A percentile compares a stretch with the other conserved stretches of the same genome.
phyloP scores from a whole-genome alignment of 345 rosid genomes.

The Hevea brasiliensis region DNA sequence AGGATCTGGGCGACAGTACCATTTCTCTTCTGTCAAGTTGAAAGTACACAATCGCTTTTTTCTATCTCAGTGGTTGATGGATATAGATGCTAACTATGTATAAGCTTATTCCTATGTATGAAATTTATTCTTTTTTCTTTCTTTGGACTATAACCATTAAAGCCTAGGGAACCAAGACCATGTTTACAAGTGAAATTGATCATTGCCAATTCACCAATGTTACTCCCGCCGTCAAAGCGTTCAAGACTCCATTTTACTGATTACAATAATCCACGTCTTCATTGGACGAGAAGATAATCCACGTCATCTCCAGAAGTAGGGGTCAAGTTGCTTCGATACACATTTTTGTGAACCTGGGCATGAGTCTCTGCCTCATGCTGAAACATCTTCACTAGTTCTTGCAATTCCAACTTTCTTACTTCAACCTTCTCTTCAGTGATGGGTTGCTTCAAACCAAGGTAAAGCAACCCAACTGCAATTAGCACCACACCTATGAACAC shows the following conservation, averaged over 20 bases:
- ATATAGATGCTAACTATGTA: too few relatives aligned
- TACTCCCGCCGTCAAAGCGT: neutral
- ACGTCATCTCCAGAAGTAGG: conserved; percentile 84
- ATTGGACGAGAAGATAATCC: conserved; percentile 63
- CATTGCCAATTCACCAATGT: too few relatives aligned
- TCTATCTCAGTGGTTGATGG: too few relatives aligned
- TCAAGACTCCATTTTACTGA: neutral
- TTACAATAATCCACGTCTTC: neutral
- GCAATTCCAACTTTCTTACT: conserved; percentile 74
- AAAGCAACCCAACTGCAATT: conserved; percentile 64
- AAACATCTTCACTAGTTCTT: conserved; percentile 79
- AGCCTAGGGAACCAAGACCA: too few relatives aligned
- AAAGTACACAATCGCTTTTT: too few relatives aligned
- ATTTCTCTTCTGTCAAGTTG: too few relatives aligned
- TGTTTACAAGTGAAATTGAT: too few relatives aligned
- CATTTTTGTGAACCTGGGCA: conserved; percentile 62
- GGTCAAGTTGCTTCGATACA: conserved; percentile 52
- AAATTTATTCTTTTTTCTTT: too few relatives aligned
- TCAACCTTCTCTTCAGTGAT: conserved; percentile 61
- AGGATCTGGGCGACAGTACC: too few relatives aligned
- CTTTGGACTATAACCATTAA: too few relatives aligned
- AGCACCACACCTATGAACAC: conserved; percentile 52
- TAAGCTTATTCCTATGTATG: too few relatives aligned
- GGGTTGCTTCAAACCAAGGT: conserved; percentile 76
- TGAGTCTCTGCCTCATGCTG: conserved; percentile 99